phyloP scores from a whole-genome alignment of 2,329 filamentous ascomycete species.

The Curvularia eragrostidis region DNA sequence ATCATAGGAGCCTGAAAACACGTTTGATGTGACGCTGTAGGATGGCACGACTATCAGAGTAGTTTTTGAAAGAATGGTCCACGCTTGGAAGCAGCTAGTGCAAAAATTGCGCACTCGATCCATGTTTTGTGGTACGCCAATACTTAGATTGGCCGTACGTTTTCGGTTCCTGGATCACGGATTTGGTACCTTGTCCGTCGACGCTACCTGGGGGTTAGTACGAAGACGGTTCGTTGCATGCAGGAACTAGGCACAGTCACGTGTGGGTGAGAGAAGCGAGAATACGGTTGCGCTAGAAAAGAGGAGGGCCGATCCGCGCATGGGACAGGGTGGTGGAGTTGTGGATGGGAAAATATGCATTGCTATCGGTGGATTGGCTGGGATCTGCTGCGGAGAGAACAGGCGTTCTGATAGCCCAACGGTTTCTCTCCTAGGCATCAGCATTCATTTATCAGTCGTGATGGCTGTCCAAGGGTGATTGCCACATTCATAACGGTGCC shows the following conservation, averaged over 20 bases:
- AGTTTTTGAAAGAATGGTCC: neutral
- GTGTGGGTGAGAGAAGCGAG: neutral
- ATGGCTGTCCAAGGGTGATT: neutral
- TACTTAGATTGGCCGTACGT: neutral
- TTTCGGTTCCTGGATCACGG: neutral
- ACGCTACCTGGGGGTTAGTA: neutral
- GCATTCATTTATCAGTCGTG: neutral
- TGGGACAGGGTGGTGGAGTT: neutral
- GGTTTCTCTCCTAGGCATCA: neutral
- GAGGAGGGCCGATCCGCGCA: constrained; percentile 4
- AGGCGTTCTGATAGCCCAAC: neutral
- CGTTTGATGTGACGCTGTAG: neutral
- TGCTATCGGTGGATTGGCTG: neutral
- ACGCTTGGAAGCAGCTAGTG: neutral
- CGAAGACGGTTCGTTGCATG: neutral
- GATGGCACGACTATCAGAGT: neutral
- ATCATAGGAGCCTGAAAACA: neutral
- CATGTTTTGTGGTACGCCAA: neutral
- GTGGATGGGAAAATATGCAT: neutral
- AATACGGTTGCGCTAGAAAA: neutral
- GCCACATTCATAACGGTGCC: neutral
- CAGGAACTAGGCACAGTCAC: neutral
- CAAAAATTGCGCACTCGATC: neutral
- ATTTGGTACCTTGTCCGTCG: neutral
- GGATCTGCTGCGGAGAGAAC: neutral